Evolutionary conservation across 2,329 filamentous ascomycete genomes (phyloP), one percentile per base, ranked within the genome.

Genomic region (Trichoderma koningii): DNA sequence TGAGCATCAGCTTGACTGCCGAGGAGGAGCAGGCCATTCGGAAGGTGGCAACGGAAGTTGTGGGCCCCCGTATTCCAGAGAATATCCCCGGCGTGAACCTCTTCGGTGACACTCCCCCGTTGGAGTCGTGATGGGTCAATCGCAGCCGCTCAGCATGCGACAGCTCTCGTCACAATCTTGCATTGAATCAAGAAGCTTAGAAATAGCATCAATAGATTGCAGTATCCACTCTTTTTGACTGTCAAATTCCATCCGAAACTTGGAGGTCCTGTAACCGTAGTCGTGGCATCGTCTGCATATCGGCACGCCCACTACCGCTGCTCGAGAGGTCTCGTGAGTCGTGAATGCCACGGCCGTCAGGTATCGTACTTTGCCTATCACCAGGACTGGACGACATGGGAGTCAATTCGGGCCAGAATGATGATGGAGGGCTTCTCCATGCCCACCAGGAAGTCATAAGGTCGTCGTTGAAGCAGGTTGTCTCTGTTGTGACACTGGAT

Each of bases 21-120:
- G 57, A 61, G 23, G 57, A 61, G 21, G 57, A 61, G 15, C 30
- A 51, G 7, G 57, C 47, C 1, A 61, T 61, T 21, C 57, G 57
- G 6, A 34, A 61, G n/a, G 57, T 61, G 17, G 34, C 45, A 44
- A 61, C 51, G 23, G 57, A 52, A 21, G 34, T 61, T 7, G 17
- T 10, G 2, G 57, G 57, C 1, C 23, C 34, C 7, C 57, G 57
- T 15, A 17, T 61, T n/a, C 47, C 48, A 28, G 57, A 61, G 5
- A 17, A 30, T 10, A 9, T 52, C 6, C 57, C 57, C 6, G 34
- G 57, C 4, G n/a, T 52, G 0, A 61, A 61, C 34, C 23, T 52
- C 7, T 61, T 61, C 26, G 57, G 57, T 3, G 57, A 61, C 34
- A 61, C 57, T 19, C 57, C 57, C 3, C 57, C 57, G 38, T 47